Evolutionary conservation across 495 filamentous ascomycete species (phyloP).

Genomic region (Aspergillus kassunensis): DNA sequence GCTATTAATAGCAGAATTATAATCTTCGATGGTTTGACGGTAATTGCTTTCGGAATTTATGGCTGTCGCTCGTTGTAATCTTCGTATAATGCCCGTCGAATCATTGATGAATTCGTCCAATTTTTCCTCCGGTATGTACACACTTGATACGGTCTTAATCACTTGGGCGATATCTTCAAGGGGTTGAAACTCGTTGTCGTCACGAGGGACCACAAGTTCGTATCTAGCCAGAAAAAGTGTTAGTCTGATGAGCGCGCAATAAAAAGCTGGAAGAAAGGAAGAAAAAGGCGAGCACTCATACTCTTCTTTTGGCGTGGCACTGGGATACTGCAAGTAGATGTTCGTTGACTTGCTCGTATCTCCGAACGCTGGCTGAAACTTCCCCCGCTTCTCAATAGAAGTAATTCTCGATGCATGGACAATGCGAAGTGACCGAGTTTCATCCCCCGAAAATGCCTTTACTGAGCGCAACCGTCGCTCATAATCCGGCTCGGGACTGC

Average conservation of each 20-base stretch:
- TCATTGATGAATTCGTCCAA: slow-evolving; percentile 66
- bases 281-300: slow-evolving; percentile 30
- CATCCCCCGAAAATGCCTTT: slow-evolving; percentile 56
- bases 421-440: slow-evolving; percentile 46
- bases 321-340: slow-evolving; percentile 69
- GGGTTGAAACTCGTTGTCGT: slow-evolving; percentile 76
- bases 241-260: too few species aligned
- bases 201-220: slow-evolving; percentile 69
- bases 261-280: neutral
- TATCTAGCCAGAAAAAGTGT: slow-evolving; percentile 54
- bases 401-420: slow-evolving; percentile 70
- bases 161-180: slow-evolving; percentile 79
- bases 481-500: slow-evolving; percentile 48
- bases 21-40: slow-evolving; percentile 62
- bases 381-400: slow-evolving; percentile 40
- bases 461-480: slow-evolving; percentile 58
- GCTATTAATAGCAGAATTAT: slow-evolving; percentile 63
- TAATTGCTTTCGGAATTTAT: slow-evolving; percentile 64
- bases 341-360: slow-evolving; percentile 46
- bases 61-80: slow-evolving; percentile 64
- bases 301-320: slow-evolving; percentile 63
- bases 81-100: slow-evolving; percentile 64
- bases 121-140: slow-evolving; percentile 68
- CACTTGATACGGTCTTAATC: slow-evolving; percentile 65
- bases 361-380: slow-evolving; percentile 45